Base-by-base conservation (phyloP, 2,329 filamentous ascomycete species). In the Epichloe gansuensis region DNA sequence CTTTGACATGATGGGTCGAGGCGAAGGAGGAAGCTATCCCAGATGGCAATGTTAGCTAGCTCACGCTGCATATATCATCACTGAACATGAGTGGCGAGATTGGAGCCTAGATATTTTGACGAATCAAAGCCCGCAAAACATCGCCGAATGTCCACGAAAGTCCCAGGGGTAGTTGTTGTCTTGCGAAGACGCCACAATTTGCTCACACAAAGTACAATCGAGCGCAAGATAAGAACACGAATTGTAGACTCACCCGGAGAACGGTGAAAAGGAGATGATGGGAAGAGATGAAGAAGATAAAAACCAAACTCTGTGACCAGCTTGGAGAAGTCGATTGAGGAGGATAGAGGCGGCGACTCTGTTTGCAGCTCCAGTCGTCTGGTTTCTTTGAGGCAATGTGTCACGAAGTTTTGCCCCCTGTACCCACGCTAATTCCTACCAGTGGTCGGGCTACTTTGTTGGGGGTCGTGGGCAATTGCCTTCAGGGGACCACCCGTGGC, bases 1-100 rank as follows among this genome's bases (percentile, higher is more conserved):
- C 66, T 76, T 78, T 53, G 68, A 71, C 74, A 78, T 75, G 62
- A 53, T 70, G 63, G 54, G 58, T 54, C 58, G 59, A 56, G 47
- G 51, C 49, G 55, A 53, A 59, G 57, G 56, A 51, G 55, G 25
- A 48, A 45, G 41, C 45, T 50, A 40, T 15, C n/a, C 36, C 12
- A 21, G 13, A 34, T 25, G 15, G 31, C 21, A 48, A 23, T 15
- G 7, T 51, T 47, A 51, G 42, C 25, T 15, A 35, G 47, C 47
- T 49, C 23, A 4, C 31, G 31, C 9, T 31, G 31, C 31, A 31
- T 31, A 31, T 11, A 31, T 31, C 31, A 11, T 31, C 31, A 31
- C 9, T 31, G 31, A 31, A 11, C 3, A 11, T 31, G 31, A 31
- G 31, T 4, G 31, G 31, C 8, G 1, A 31, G 31, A 31, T 31